Evolutionary conservation across 2,329 filamentous ascomycete genomes (phyloP), one percentile per base, ranked within the genome.

Genomic region (Huntiella bhutanensis): DNA sequence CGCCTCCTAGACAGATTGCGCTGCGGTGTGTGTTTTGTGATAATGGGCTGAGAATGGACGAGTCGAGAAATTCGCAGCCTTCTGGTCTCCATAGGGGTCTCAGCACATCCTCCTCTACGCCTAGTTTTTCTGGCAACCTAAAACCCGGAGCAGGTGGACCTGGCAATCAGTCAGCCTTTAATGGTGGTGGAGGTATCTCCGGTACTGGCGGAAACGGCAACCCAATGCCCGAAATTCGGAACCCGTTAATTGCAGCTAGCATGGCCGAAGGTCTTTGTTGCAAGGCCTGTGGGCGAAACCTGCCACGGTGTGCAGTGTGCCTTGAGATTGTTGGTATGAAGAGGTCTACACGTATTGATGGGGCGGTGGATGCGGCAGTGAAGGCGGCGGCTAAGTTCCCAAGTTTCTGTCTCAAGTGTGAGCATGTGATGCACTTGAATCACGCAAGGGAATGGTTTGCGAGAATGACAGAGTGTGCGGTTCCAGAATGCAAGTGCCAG

Each of bases 21-120:
- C 70, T 91, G 42, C 74, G 82, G 41, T 91, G 83, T 61, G 70
- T 80, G 41, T 82, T 83, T 62, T 91, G 83, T 62, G 77, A 81
- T 54, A 68, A 71, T 33, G 68, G 74, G 56, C 70, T 69, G 43
- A 70, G 33, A 4, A 34, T 48, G 36, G 41, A 41, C 12, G 41
- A 44, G 35, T 33, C 19, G 19, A 35, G 19, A 28, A 10, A 10
- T 28, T 28, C 22, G 22, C 22, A 28, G 22, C n/a, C 3, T 12
- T 39, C 33, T 65, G 33, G 62, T 70, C 17, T 28, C 7, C 7
- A 28, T 28, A 28, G 7, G 7, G 22, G 22, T 10, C 22, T 28
- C 22, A 28, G 22, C 22, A 28, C 22, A 5, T 28, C 22, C 7
- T 28, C 22, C 3, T 28, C 22, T 10, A 28, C 22, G 6, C 22